Evolutionary conservation across 768 basidiomycete species (phyloP).

Genomic region (Mycena albidolilacea): DNA sequence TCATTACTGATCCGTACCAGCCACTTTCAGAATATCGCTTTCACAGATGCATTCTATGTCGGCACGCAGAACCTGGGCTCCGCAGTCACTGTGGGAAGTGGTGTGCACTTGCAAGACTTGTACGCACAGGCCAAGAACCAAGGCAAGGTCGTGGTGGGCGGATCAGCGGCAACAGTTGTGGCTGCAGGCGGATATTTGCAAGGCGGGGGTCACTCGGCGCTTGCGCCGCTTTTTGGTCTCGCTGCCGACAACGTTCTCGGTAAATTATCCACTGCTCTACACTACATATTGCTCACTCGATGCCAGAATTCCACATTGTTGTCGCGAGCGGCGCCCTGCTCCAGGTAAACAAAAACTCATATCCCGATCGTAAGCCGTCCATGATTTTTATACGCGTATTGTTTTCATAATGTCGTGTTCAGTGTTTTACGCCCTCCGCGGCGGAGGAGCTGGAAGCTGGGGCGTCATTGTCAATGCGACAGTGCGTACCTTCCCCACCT

Average conservation of each 20-base stretch:
- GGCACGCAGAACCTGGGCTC: slow-evolving; percentile 42
- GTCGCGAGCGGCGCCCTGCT: slow-evolving; percentile 14
- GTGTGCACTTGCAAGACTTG: slow-evolving; percentile 42
- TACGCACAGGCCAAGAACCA: slow-evolving; percentile 42
- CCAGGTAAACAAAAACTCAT: background rate
- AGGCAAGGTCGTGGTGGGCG: slow-evolving; percentile 47
- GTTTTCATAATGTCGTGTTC: background rate
- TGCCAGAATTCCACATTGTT: slow-evolving; percentile 15
- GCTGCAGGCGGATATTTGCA: slow-evolving; percentile 51
- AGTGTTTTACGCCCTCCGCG: background rate
- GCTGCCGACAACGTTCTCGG: slow-evolving; percentile 42
- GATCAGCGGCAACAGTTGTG: slow-evolving; percentile 45
- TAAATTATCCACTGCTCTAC: background rate
- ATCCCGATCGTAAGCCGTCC: slow-evolving; percentile 5
- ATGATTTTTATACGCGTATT: background rate
- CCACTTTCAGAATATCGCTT: slow-evolving; percentile 46
- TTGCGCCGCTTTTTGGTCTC: slow-evolving; percentile 46
- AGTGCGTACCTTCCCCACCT: slow-evolving; percentile 51
- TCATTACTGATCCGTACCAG: slow-evolving; percentile 51
- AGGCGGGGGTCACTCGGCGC: slow-evolving; percentile 50
- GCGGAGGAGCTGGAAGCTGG: background rate
- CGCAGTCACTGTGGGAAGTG: slow-evolving; percentile 48
- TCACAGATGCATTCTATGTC: slow-evolving; percentile 38
- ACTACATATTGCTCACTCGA: background rate
- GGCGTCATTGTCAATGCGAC: slow-evolving; percentile 54